Base-by-base conservation (phyloP, 345 rosid genomes). In the Linum lewisii region DNA sequence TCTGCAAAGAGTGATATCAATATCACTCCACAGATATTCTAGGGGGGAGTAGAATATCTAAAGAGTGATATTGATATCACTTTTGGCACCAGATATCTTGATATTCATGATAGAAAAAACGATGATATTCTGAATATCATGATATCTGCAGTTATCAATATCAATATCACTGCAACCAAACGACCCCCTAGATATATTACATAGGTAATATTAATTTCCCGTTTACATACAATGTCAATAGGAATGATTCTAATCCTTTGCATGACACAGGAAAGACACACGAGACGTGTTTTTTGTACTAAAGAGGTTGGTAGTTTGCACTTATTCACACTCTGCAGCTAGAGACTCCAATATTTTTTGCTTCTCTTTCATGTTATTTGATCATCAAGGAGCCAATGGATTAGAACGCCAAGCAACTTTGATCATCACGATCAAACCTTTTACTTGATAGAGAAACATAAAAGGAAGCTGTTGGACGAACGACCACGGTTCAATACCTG, bases 371-470 rank as follows among this genome's bases (percentile, higher is more conserved):
- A 50, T 25, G 54, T 21, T 15, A n/a, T 21, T 0, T 37, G 16
- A n/a, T 66, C n/a, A 56, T 72, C n/a, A 59, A 67, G 56, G 76
- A 67, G 63, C 60, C 76, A 7, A 63, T 66, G 72, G 72, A 67
- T 56, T 72, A 72, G 68, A 21, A 34, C 59, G 66, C 67, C n/a
- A n/a, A n/a, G n/a, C n/a, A n/a, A n/a, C n/a, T n/a, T n/a, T n/a
- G n/a, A n/a, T n/a, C n/a, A n/a, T n/a, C n/a, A n/a, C n/a, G n/a
- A n/a, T n/a, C n/a, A n/a, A n/a, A n/a, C n/a, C n/a, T n/a, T n/a
- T n/a, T n/a, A n/a, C n/a, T n/a, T n/a, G n/a, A n/a, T n/a, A n/a
- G n/a, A n/a, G n/a, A n/a, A n/a, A 72, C 29, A 59, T 62, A 24
- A 67, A 4, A 62, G 67, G 20, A 67, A 59, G n/a, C n/a, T n/a